phyloP scores from a whole-genome alignment of 1,284 basidiomycete species.

The Sutorius eximius region DNA sequence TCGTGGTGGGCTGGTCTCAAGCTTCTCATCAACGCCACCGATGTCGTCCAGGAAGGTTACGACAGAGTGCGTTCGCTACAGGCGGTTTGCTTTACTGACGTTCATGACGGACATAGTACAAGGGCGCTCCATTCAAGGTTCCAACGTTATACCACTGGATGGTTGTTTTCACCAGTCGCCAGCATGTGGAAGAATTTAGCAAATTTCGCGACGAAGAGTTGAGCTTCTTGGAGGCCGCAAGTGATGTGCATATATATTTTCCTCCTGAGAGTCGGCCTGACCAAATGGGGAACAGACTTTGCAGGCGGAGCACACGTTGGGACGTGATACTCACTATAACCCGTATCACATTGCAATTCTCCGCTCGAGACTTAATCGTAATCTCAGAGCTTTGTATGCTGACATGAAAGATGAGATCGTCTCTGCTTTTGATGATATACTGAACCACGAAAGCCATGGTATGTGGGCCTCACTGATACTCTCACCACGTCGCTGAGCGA shows the following conservation, averaged over 20 bases:
- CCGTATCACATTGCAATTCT: slow-evolving; percentile 30
- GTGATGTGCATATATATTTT: slow-evolving; percentile 3
- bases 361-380: slow-evolving; percentile 35
- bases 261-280: neutral
- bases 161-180: slow-evolving; percentile 39
- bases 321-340: slow-evolving; percentile 22
- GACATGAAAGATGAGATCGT: slow-evolving; percentile 38
- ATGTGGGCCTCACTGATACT: neutral
- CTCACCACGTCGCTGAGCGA: neutral
- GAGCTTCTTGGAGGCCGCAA: slow-evolving; percentile 3
- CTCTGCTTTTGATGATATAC: slow-evolving; percentile 29
- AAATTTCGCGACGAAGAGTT: slow-evolving; percentile 38
- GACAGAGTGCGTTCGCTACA: slow-evolving; percentile 12
- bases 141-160: slow-evolving; percentile 41
- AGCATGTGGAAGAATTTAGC: slow-evolving; percentile 43
- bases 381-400: slow-evolving; percentile 24
- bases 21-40: slow-evolving; percentile 9
- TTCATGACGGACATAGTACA: slow-evolving; percentile 31
- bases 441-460: slow-evolving; percentile 21
- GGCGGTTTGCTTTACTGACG: neutral
- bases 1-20: slow-evolving; percentile 20
- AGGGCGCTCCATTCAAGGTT: slow-evolving; percentile 43
- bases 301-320: slow-evolving; percentile 19
- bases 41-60: slow-evolving; percentile 26
- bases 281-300: neutral